Evolutionary conservation across 306 rosid genomes (phyloP).

Genomic region (Prunus campanulata): DNA sequence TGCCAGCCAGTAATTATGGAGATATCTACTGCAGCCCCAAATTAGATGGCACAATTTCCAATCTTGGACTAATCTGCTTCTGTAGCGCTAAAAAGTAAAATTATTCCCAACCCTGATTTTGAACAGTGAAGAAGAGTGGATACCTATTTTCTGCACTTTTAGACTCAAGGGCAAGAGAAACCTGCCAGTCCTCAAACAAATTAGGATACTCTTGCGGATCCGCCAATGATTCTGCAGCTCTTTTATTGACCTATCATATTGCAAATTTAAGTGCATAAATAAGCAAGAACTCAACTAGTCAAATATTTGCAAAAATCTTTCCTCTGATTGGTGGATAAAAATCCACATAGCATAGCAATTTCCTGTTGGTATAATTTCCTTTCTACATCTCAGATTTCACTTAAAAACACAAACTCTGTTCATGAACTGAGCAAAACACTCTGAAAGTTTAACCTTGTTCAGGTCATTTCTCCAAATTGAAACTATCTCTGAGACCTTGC

Average conservation of each 20-base stretch:
- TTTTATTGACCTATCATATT: constrained; percentile 64
- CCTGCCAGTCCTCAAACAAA: constrained; percentile 96
- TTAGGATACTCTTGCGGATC: constrained; percentile 98
- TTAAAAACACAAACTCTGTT: neutral
- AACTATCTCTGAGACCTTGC: constrained; percentile 93
- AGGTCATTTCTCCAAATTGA: constrained; percentile 92
- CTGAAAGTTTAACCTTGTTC: constrained; percentile 53
- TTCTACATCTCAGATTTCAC: neutral
- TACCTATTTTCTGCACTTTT: constrained; percentile 66
- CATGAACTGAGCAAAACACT: neutral
- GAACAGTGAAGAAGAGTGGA: neutral
- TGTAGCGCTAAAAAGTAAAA: neutral
- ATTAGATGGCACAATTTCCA: neutral
- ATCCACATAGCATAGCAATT: neutral
- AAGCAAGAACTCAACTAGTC: neutral
- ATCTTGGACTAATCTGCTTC: neutral
- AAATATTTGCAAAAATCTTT: neutral
- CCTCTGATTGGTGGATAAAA: neutral
- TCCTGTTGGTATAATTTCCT: neutral
- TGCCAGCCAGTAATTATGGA: neutral
- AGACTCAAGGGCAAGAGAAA: constrained; percentile 84
- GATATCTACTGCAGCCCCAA: neutral
- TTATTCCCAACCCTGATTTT: neutral
- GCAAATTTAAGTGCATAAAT: constrained; percentile 9
- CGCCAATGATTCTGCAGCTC: constrained; percentile 96